Evolutionary conservation across 345 rosid species (phyloP).

Genomic region (Viola odorata): DNA sequence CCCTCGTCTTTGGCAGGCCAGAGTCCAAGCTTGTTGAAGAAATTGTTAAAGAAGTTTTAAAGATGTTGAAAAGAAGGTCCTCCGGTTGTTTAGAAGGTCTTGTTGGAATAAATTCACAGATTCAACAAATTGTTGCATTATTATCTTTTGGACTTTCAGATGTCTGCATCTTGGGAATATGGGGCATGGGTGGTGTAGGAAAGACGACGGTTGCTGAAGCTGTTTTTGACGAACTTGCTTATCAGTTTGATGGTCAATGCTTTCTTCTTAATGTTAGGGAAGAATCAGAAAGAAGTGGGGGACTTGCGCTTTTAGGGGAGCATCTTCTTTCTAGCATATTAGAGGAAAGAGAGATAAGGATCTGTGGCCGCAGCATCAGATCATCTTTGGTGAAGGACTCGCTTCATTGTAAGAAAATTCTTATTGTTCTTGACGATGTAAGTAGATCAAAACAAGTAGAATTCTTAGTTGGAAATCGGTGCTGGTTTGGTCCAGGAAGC

Average conservation of each 20-base stretch:
- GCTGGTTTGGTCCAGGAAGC: slow-evolving; percentile 4
- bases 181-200: slow-evolving; percentile 16
- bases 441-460: background rate
- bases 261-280: slow-evolving; percentile 12
- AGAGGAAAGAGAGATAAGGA: too few species aligned
- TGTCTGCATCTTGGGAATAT: slow-evolving; percentile 11
- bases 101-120: slow-evolving; percentile 13
- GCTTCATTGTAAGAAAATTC: too few species aligned
- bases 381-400: too few species aligned
- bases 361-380: too few species aligned
- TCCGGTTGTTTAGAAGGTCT: background rate
- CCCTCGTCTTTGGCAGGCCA: slow-evolving; percentile 10
- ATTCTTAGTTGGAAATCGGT: background rate
- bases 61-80: background rate
- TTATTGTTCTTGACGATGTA: too few species aligned
- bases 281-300: slow-evolving; percentile 1
- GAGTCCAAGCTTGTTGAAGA: slow-evolving; percentile 10
- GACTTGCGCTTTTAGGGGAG: background rate
- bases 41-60: background rate
- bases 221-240: background rate
- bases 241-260: slow-evolving; percentile 11
- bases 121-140: background rate
- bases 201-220: too few species aligned
- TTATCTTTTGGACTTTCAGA: background rate
- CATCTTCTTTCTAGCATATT: too few species aligned